Conservation (phyloP, 1,139 yeast genomes). For the Pichia sp. region DNA sequence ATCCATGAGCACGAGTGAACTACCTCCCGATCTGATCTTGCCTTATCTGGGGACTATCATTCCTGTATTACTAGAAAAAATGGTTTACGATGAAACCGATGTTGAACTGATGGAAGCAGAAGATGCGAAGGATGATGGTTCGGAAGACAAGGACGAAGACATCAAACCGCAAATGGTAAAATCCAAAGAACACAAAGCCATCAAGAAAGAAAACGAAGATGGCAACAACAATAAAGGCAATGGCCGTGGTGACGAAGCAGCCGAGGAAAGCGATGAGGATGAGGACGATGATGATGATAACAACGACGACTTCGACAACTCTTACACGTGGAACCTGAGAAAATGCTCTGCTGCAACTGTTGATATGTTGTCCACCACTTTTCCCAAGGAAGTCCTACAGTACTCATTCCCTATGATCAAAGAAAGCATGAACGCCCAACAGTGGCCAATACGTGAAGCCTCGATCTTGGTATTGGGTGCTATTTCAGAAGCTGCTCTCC, state of each 20-base stretch:
- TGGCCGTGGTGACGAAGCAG: slow-evolving; percentile 55
- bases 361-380: slow-evolving; percentile 68
- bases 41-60: slow-evolving; percentile 60
- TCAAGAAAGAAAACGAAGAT: slow-evolving; percentile 30
- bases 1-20: slow-evolving; percentile 62
- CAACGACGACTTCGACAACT: slow-evolving; percentile 62
- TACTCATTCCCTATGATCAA: slow-evolving; percentile 73
- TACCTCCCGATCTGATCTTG: slow-evolving; percentile 45
- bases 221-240: slow-evolving; percentile 44
- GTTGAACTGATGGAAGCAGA: slow-evolving; percentile 62
- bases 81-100: slow-evolving; percentile 88
- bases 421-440: slow-evolving; percentile 58
- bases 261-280: slow-evolving; percentile 33
- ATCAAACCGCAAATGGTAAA: slow-evolving; percentile 74
- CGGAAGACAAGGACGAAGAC: slow-evolving; percentile 81
- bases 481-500: slow-evolving; percentile 82
- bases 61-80: slow-evolving; percentile 71
- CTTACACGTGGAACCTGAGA: slow-evolving; percentile 83
- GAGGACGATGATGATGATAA: slow-evolving; percentile 50
- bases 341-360: slow-evolving; percentile 93
- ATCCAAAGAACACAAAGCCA: slow-evolving; percentile 59
- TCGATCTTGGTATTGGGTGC: slow-evolving; percentile 95
- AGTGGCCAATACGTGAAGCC: slow-evolving; percentile 92
- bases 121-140: slow-evolving; percentile 67
- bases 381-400: slow-evolving; percentile 64